Base-by-base conservation (phyloP, 148 eudicot genomes). In the Salicornia ramosissima region DNA sequence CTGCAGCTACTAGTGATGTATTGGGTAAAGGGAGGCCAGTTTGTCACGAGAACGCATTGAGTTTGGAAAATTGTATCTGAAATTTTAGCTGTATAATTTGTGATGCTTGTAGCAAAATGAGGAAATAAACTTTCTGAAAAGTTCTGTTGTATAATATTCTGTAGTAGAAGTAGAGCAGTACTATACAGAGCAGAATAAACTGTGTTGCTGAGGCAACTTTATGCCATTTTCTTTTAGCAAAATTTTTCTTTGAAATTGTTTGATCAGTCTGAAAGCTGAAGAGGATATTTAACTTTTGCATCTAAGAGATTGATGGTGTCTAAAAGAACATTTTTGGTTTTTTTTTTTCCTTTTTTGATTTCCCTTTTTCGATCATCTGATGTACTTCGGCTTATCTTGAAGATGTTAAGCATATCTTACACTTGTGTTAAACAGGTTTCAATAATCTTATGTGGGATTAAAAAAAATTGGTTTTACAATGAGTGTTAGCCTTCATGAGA, bases 1-100 rank as follows among this genome's bases (percentile, higher is more conserved):
- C 47, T 64, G 78, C 69, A 39, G 87, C 85, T 75, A 79, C 74
- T 64, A 68, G 61, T 67, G 88, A 76, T 75, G 85, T 78, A 76
- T 72, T 74, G 79, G 80, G 68, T 77, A 54, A 80, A 81, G 71
- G 77, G 79, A 75, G 82, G 68, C 83, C 53, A 52, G 74, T 78
- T 74, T 72, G 70, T 69, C 83, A 74, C 40, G 24, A 34, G 61
- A 73, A 69, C 66, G 65, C 59, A 25, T 70, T 75, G 79, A 78
- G 59, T 67, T 75, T n/a, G 70, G 78, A 71, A 30, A 16, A n/a
- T 54, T 68, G 63, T 53, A 53, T 36, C 51, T 72, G 60, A 18
- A 67, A 61, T 67, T 26, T 28, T 62, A 46, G 70, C 61, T 78
- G 21, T 10, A 64, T 45, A 30, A 54, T 28, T 78, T 64, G 69